Percentiles rank a stretch among this genome's conserved stretches.
Evolutionary conservation across 768 basidiomycete species (phyloP).

Genomic region (Amanita polypyramis): DNA sequence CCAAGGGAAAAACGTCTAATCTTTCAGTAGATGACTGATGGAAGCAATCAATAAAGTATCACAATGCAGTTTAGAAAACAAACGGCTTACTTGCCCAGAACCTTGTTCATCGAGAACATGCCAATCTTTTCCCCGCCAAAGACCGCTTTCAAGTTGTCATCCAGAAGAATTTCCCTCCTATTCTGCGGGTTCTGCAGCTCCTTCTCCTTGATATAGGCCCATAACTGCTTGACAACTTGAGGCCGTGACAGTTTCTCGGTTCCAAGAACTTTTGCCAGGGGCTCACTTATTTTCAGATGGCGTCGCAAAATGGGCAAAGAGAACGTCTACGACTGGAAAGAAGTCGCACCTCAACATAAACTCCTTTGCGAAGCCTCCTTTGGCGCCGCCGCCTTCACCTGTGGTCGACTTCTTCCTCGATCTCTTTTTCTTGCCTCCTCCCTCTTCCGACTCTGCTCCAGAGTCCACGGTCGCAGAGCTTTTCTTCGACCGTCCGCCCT

Average conservation of each 20-base stretch:
- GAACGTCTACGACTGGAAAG: constrained; percentile 7
- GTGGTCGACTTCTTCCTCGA: constrained; percentile 32
- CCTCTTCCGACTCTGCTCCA: constrained; percentile 41
- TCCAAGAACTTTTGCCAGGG: constrained; percentile 61
- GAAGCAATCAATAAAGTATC: background rate
- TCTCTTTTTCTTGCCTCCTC: constrained; percentile 22
- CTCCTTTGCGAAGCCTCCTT: constrained; percentile 74
- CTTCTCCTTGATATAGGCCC: constrained; percentile 80
- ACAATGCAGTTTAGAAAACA: background rate
- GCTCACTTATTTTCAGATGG: constrained; percentile 52
- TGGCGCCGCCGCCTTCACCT: constrained; percentile 27
- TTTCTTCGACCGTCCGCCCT: constrained; percentile 39
- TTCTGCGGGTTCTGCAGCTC: constrained; percentile 79
- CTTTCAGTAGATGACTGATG: background rate
- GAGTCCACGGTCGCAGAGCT: constrained; percentile 44
- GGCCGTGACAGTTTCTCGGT: constrained; percentile 69
- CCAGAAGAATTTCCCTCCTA: constrained; percentile 79
- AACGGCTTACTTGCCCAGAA: constrained; percentile 57
- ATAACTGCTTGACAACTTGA: constrained; percentile 83
- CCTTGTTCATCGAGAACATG: constrained; percentile 96
- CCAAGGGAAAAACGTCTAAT: background rate
- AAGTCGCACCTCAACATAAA: constrained; percentile 54
- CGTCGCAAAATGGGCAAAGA: constrained; percentile 8
- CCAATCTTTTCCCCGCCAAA: constrained; percentile 77
- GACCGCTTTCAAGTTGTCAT: constrained; percentile 57